Conservation (phyloP, 2,329 filamentous ascomycete genomes). For the Talaromyces piceae region DNA sequence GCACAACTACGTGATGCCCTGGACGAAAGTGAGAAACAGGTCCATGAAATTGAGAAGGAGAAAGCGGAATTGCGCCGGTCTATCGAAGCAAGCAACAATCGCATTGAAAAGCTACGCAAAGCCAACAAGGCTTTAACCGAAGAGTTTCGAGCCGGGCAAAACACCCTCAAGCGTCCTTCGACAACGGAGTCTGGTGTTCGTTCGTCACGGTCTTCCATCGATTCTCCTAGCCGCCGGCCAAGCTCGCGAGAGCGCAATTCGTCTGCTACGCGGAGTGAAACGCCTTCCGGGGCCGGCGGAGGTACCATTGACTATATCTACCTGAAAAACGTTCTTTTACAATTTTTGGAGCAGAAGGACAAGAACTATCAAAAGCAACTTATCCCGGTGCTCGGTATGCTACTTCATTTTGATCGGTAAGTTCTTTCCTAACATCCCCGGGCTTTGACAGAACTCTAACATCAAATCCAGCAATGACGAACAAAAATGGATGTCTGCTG, state of each 20-base stretch:
- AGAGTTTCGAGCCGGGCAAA: slow-evolving; percentile 47
- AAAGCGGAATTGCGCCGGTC: slow-evolving; percentile 65
- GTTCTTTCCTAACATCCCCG: slow-evolving; percentile 16
- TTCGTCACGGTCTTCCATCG: slow-evolving; percentile 53
- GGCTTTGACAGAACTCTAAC: background rate
- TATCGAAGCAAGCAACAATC: slow-evolving; percentile 68
- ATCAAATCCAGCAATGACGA: slow-evolving; percentile 56
- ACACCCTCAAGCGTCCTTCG: slow-evolving; percentile 30
- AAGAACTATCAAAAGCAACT: slow-evolving; percentile 62
- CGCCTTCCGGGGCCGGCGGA: slow-evolving; percentile 24
- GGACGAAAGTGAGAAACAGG: slow-evolving; percentile 79
- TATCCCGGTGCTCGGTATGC: slow-evolving; percentile 58
- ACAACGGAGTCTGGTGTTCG: slow-evolving; percentile 35
- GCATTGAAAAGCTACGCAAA: slow-evolving; percentile 73
- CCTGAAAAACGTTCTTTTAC: slow-evolving; percentile 58
- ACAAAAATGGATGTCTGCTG: slow-evolving; percentile 76
- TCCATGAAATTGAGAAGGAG: slow-evolving; percentile 75
- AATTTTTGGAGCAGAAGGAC: slow-evolving; percentile 60
- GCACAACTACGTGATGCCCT: slow-evolving; percentile 69
- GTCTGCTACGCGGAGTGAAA: slow-evolving; percentile 29
- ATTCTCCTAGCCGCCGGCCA: slow-evolving; percentile 41
- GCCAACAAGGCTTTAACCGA: slow-evolving; percentile 55
- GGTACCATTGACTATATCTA: slow-evolving; percentile 53
- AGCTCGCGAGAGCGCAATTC: slow-evolving; percentile 25
- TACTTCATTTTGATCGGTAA: slow-evolving; percentile 58